Conservation (phyloP, 2,329 filamentous ascomycete species). For the Aspergillus proliferans region DNA sequence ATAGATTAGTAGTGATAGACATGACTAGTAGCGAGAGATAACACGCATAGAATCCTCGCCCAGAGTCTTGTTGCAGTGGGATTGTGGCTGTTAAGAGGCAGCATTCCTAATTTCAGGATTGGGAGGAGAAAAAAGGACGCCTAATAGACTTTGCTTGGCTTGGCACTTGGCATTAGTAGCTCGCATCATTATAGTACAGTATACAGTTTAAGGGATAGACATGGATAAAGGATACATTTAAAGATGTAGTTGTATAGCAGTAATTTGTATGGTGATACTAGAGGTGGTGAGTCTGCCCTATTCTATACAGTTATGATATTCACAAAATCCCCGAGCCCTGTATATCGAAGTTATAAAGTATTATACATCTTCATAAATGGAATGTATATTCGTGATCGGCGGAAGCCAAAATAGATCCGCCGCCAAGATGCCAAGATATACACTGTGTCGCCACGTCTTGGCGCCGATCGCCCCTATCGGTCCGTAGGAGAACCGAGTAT, state of each 20-base stretch:
- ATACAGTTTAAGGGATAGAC: not conserved
- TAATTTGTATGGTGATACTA: too few species aligned
- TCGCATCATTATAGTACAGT: not conserved
- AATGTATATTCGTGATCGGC: too few species aligned
- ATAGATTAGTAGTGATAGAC: not conserved
- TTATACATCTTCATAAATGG: too few species aligned
- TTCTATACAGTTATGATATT: too few species aligned
- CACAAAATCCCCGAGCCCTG: too few species aligned
- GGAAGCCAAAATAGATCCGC: too few species aligned
- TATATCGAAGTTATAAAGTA: too few species aligned
- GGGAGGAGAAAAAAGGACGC: too few species aligned
- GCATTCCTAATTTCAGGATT: too few species aligned
- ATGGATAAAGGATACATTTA: not conserved
- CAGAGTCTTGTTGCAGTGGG: not conserved
- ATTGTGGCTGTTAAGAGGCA: too few species aligned
- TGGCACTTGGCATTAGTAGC: not conserved
- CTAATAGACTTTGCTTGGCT: not conserved
- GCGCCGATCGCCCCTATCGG: not conserved
- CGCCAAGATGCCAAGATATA: not conserved
- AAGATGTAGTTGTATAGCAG: too few species aligned
- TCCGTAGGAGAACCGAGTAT: not conserved
- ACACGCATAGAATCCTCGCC: not conserved
- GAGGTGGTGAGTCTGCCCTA: too few species aligned
- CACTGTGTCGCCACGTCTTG: not conserved
- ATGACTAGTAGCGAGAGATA: not conserved